Evolutionary conservation across 2,329 filamentous ascomycete genomes (phyloP), one percentile per base, ranked within the genome.

Genomic region (Aspergillus oerlinghausenensis): DNA sequence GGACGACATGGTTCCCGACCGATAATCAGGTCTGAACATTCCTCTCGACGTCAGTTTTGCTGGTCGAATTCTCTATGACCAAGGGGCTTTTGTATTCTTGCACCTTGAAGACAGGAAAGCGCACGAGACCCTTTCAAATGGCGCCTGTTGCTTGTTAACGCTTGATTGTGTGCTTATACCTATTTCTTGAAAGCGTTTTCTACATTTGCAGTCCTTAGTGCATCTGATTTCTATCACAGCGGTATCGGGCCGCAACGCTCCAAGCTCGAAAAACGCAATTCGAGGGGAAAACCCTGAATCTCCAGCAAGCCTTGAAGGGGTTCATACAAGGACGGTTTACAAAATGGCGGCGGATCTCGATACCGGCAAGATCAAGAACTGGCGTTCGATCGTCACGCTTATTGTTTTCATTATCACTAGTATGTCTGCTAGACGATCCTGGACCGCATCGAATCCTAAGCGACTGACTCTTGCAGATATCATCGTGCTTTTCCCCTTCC

Each of bases 321-420:
- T 47, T 14, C 10, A 14, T 23, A 23, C 21, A 11, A 14, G 21
- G 23, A 14, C 21, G 4, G 7, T 25, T 25, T 21, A 3, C 21
- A 47, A 14, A 47, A 73, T 72, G 71, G 61, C 65, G 11, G 60
- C 65, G 51, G 67, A 73, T 54, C 68, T 81, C 10, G 75, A 84
- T 60, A 85, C 83, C 26, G 70, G 70, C 50, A 73, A 80, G 62
- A 89, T 90, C 65, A 80, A 71, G 54, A 72, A 82, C 56, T 90
- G 87, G 87, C 79, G 82, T 51, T 89, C 87, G 17, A 89, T 90
- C 51, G 73, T 90, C 55, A 89, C 87, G 0, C 77, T 90, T 35
- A 74, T 90, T 53, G 81, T 87, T 48, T 90, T 90, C 65, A 76
- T 89, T 35, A 47, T 88, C 43, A 87, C 87, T 4, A 90, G 87